A percentile compares a stretch with the other conserved stretches of the same genome.
phyloP scores from a whole-genome alignment of 2,329 filamentous ascomycete genomes.

The Cladosporium halotolerans region DNA sequence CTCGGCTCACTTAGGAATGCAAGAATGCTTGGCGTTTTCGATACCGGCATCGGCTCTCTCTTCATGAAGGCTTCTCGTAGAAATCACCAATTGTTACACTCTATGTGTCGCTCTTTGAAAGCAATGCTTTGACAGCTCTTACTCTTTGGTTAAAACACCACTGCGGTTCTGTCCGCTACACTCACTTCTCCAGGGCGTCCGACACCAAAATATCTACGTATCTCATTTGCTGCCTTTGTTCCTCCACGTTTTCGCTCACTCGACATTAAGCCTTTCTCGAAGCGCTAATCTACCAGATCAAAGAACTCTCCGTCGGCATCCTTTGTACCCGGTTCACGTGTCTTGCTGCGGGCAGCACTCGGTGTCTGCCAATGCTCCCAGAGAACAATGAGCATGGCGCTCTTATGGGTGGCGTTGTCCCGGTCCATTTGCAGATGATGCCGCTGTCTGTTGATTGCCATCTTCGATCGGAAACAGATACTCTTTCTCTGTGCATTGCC shows the following conservation, averaged over 20 bases:
- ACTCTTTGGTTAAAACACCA: no score
- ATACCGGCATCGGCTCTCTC: no score
- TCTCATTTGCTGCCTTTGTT: not conserved
- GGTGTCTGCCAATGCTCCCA: not conserved
- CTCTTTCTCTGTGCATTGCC: not conserved
- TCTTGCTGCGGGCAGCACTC: not conserved
- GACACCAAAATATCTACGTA: no score
- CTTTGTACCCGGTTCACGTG: slow-evolving; percentile 10
- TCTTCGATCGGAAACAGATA: not conserved
- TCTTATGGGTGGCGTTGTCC: not conserved
- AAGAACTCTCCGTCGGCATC: not conserved
- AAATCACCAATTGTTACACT: no score
- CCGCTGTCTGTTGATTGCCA: not conserved
- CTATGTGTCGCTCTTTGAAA: no score
- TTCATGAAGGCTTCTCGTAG: no score
- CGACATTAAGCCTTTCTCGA: not conserved
- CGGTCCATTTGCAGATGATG: not conserved
- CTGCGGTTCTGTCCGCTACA: no score
- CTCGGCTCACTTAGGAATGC: not conserved
- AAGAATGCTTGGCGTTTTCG: not conserved
- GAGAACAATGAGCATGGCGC: slow-evolving; percentile 4
- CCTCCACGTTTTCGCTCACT: not conserved
- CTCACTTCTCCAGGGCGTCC: no score
- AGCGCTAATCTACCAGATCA: not conserved
- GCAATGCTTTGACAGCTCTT: no score